These are phyloP conservation scores for Calonectria henricotiae DNA, from an alignment of 2,329 filamentous ascomycete species.

Conservation along the genomic window DNA sequence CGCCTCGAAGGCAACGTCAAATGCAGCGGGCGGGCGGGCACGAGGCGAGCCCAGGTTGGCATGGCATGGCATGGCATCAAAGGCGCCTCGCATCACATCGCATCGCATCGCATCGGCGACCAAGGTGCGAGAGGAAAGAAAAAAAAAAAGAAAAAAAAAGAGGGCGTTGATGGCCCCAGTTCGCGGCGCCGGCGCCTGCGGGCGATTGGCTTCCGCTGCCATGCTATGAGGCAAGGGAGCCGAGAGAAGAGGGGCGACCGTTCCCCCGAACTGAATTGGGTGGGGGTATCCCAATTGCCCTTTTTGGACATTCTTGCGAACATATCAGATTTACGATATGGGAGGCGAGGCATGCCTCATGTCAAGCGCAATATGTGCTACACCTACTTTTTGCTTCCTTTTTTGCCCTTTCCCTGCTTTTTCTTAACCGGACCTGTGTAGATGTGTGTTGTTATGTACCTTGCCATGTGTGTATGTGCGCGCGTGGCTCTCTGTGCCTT, in stretches of 20 bases:
- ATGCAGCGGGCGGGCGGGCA: slow-evolving; percentile 17
- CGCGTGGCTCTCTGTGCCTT: neutral
- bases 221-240: slow-evolving; percentile 47
- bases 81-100: slow-evolving; percentile 13
- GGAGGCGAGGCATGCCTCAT: slow-evolving; percentile 36
- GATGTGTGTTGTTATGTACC: slow-evolving; percentile 9
- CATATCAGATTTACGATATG: slow-evolving; percentile 38
- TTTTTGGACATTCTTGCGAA: slow-evolving; percentile 57
- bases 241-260: slow-evolving; percentile 32
- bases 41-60: slow-evolving; percentile 8
- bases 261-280: slow-evolving; percentile 41
- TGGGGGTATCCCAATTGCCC: slow-evolving; percentile 48
- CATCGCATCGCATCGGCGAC: slow-evolving; percentile 33
- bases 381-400: slow-evolving; percentile 24
- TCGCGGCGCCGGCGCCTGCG: slow-evolving; percentile 34
- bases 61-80: slow-evolving; percentile 25
- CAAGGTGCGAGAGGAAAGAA: neutral
- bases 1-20: slow-evolving; percentile 4
- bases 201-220: slow-evolving; percentile 49
- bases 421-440: slow-evolving; percentile 1
- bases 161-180: slow-evolving; percentile 33
- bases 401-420: slow-evolving; percentile 10
- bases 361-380: slow-evolving; percentile 25
- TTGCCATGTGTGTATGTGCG: neutral
- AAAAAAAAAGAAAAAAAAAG: no score